Conservation (phyloP, 208 protist species). For the Acanthamoeba healyi region DNA sequence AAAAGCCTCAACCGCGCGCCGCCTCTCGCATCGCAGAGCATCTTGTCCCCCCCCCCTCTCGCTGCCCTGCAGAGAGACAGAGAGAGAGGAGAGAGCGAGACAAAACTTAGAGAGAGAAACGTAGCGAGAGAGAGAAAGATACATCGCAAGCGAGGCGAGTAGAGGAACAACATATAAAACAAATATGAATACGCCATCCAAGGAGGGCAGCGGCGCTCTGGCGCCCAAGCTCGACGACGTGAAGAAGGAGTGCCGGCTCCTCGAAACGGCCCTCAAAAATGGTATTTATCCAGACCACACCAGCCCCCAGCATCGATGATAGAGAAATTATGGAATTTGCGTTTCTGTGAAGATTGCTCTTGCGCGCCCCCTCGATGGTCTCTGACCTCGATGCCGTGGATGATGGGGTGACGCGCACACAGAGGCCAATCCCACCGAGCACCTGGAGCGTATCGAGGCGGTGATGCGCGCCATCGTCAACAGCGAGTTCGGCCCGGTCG, state of each 20-base stretch:
- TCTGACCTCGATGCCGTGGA: neutral
- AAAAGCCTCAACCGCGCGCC: neutral
- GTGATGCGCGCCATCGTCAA: conserved; percentile 13
- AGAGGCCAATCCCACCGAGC: conserved; percentile 42
- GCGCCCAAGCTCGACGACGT: conserved; percentile 45
- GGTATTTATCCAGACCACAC: no score
- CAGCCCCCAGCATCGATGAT: no score
- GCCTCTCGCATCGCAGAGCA: no score
- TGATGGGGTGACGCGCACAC: neutral
- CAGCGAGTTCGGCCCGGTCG: conserved; percentile 9
- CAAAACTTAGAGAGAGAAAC: no score
- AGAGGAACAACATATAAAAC: neutral
- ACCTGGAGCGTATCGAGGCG: conserved; percentile 7
- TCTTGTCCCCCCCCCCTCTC: no score
- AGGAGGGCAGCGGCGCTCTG: no score
- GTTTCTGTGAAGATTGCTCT: neutral
- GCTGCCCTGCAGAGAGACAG: no score
- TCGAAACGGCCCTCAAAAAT: conserved; percentile 14
- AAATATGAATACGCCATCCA: neutral
- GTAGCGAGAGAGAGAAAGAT: neutral
- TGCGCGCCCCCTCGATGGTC: neutral
- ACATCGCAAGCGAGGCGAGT: neutral
- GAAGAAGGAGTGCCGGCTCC: conserved; percentile 31
- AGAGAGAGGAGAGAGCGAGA: neutral
- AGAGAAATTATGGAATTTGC: neutral